These are phyloP conservation scores for Pichia membranifaciens DNA, from an alignment of 805 yeast genomes.

Conservation along the genomic window DNA sequence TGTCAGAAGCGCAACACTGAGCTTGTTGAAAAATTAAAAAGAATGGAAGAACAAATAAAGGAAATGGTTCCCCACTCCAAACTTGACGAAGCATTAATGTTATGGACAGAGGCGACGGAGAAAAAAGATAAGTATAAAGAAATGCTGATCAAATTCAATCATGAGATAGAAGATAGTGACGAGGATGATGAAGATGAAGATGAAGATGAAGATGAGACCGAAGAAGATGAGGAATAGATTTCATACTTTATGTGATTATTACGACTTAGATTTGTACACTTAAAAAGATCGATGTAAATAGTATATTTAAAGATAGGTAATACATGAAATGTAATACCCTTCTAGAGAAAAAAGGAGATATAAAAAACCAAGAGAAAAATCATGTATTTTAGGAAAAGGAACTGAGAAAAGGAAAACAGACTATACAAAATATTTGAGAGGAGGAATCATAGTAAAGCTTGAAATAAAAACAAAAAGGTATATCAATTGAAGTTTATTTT, in stretches of 20 bases:
- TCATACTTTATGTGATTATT: no score
- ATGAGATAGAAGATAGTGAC: conserved; percentile 8
- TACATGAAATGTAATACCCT: no score
- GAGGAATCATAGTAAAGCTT: neutral
- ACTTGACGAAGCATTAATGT: conserved; percentile 13
- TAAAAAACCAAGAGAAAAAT: neutral
- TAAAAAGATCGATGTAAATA: neutral
- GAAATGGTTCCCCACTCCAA: conserved; percentile 8
- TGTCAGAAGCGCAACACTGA: neutral
- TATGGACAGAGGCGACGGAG: conserved; percentile 14
- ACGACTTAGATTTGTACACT: neutral
- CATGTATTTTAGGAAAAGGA: neutral
- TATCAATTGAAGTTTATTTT: conserved; percentile 9
- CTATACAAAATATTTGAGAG: neutral
- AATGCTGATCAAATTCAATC: conserved; percentile 6
- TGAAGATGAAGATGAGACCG: conserved; percentile 3
- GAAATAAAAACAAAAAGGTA: neutral
- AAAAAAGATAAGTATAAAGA: conserved; percentile 11
- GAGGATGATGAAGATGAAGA: conserved; percentile 11
- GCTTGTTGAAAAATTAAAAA: neutral
- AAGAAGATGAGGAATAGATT: neutral
- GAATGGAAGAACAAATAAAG: conserved; percentile 6
- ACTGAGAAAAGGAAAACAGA: neutral
- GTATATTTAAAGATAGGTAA: neutral
- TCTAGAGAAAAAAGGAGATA: neutral